Conservation (phyloP, 2,329 filamentous ascomycete species). For the Sphaceloma murrayae region DNA sequence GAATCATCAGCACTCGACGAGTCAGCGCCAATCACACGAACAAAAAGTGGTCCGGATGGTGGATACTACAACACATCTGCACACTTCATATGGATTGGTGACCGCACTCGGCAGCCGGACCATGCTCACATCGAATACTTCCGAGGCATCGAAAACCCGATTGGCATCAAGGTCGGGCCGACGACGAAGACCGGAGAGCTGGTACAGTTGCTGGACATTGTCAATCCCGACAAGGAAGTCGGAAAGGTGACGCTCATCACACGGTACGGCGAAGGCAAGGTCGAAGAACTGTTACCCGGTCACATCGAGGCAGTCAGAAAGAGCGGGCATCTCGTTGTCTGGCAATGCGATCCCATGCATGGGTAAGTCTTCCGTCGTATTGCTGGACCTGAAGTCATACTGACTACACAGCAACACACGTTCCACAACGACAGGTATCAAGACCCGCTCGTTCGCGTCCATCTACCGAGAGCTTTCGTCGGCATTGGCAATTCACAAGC, state of each 20-base stretch:
- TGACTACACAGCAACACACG: conserved; percentile 43
- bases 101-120: conserved; percentile 86
- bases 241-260: conserved; percentile 97
- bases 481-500: conserved; percentile 74
- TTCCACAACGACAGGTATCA: conserved; percentile 64
- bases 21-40: conserved; percentile 11
- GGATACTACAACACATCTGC: conserved; percentile 84
- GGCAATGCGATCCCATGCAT: conserved; percentile 99
- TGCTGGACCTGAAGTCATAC: neutral
- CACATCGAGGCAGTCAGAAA: conserved; percentile 85
- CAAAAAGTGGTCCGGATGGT: conserved; percentile 38
- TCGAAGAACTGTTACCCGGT: conserved; percentile 62
- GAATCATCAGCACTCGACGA: conserved; percentile 21
- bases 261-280: conserved; percentile 74
- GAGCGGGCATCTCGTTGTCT: conserved; percentile 70
- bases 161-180: conserved; percentile 92
- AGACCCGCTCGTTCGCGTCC: conserved; percentile 83
- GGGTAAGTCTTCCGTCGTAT: conserved; percentile 39
- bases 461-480: conserved; percentile 81
- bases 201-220: conserved; percentile 65
- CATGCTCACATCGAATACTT: conserved; percentile 96
- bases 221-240: conserved; percentile 72
- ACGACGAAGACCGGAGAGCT: conserved; percentile 70
- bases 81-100: conserved; percentile 97
- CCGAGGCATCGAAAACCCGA: conserved; percentile 88